These are phyloP conservation scores for Pisolithus orientalis DNA, from an alignment of 768 basidiomycete genomes.

Conservation along the genomic window DNA sequence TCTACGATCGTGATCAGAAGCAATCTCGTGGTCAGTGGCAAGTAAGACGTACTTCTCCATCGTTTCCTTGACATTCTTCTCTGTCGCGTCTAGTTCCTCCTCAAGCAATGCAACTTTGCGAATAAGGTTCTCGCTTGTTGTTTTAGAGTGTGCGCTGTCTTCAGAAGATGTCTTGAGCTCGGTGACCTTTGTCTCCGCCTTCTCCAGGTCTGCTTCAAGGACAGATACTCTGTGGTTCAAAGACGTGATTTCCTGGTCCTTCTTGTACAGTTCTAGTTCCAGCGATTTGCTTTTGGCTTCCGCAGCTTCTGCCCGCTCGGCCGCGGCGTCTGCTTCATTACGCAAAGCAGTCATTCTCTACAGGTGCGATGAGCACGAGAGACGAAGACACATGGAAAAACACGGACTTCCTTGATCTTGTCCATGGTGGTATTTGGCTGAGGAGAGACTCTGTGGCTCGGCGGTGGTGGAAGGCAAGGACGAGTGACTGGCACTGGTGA, in stretches of 20 bases:
- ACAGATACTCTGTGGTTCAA: slow-evolving; percentile 63
- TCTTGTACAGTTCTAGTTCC: slow-evolving; percentile 67
- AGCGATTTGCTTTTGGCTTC: slow-evolving; percentile 77
- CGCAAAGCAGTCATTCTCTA: slow-evolving; percentile 78
- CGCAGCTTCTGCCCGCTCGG: slow-evolving; percentile 79
- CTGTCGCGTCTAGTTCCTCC: slow-evolving; percentile 91
- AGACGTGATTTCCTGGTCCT: slow-evolving; percentile 84
- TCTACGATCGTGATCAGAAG: slow-evolving; percentile 37
- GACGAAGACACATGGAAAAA: background rate
- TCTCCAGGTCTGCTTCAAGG: slow-evolving; percentile 64
- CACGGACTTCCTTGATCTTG: slow-evolving; percentile 40
- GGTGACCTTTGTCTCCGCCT: slow-evolving; percentile 57
- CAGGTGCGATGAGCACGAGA: background rate
- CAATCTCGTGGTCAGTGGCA: slow-evolving; percentile 8
- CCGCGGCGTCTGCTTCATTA: slow-evolving; percentile 75
- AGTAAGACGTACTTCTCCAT: slow-evolving; percentile 77
- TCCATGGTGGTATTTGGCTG: slow-evolving; percentile 32
- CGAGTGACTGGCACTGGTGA: slow-evolving; percentile 1
- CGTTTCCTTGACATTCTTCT: slow-evolving; percentile 95
- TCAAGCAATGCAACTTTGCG: slow-evolving; percentile 90
- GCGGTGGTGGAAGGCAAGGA: slow-evolving; percentile 5
- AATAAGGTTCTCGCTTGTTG: slow-evolving; percentile 62
- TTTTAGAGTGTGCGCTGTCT: slow-evolving; percentile 66
- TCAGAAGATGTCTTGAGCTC: slow-evolving; percentile 58
- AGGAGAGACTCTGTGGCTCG: background rate